Evolutionary conservation across 768 basidiomycete species (phyloP), one percentile per base, ranked within the genome.

Genomic region (Paxillus ammoniavirescens): DNA sequence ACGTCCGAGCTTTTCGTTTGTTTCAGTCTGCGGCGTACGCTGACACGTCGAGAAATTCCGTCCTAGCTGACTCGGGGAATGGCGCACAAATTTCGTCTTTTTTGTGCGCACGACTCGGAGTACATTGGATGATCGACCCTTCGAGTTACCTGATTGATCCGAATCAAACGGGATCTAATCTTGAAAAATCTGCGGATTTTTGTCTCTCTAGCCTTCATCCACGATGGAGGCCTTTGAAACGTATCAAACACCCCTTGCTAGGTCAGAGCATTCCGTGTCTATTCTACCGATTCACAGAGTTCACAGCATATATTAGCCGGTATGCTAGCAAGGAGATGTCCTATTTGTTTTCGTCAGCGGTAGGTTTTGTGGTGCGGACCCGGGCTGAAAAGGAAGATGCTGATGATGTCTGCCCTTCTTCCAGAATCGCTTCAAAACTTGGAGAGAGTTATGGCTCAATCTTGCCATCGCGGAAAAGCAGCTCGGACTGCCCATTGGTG

Each of bases 311-410:
- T 49, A 53, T 30, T 63, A 98, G 95, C 66, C 95, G 96, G 47
- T 99, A 98, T 90, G 97, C 97, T 17, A 96, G 92, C 78, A 95
- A 94, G 71, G 95, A 98, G 75, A 98, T 98, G 96, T 87, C 93
- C 9, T 80, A 93, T 71, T 80, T 99, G 42, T 99, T 98, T 77
- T 98, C 96, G n/a, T 82, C 89, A 36, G 85, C 87, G 47, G 96
- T 94, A 65, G 55, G 86, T 76, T 30, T 28, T 15, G 17, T 38
- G 21, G 17, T 33, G 18, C 7, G 23, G 41, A 2, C 28, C 15
- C n/a, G 5, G 10, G n/a, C 40, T n/a, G 42, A 18, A 42, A 35
- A 23, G 5, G 18, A 21, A 23, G 5, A 33, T 18, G 37, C 41
- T 55, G 33, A 14, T 18, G 26, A 13, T 18, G 41, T 54, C 49